Evolutionary conservation across 805 yeast species (phyloP).

Genomic region (Cyberlindnera subsufficiens): DNA sequence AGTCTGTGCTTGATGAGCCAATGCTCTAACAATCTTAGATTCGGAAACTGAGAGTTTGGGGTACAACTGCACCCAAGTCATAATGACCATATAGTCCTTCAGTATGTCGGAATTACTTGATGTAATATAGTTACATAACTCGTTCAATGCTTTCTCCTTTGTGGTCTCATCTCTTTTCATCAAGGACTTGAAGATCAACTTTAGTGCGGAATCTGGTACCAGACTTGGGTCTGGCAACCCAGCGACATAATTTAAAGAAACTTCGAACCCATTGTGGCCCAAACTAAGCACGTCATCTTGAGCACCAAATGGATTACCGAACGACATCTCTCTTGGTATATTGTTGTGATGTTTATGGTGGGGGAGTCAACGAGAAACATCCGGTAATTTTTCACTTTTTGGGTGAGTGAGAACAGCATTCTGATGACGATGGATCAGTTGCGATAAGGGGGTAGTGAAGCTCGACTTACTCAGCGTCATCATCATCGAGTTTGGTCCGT

Average conservation of each 20-base stretch:
- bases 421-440: too few species aligned
- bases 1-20: conserved; percentile 63
- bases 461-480: too few species aligned
- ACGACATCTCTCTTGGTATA: conserved; percentile 11
- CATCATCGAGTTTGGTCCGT: too few species aligned
- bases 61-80: conserved; percentile 74
- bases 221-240: conserved; percentile 69
- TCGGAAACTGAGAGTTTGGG: conserved; percentile 73
- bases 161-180: conserved; percentile 81
- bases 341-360: background rate
- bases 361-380: too few species aligned
- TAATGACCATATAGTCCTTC: conserved; percentile 49
- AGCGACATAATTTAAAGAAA: conserved; percentile 68
- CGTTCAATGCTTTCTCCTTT: conserved; percentile 70
- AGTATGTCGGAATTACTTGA: conserved; percentile 18
- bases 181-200: conserved; percentile 67
- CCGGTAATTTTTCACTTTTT: too few species aligned
- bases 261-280: conserved; percentile 41
- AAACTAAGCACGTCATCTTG: conserved; percentile 22
- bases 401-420: too few species aligned
- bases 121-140: conserved; percentile 34
- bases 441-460: too few species aligned
- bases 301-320: conserved; percentile 21
- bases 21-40: conserved; percentile 55
- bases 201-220: conserved; percentile 41